Evolutionary conservation across 1,139 yeast genomes (phyloP).

Genomic region (Wickerhamiella infanticola): DNA sequence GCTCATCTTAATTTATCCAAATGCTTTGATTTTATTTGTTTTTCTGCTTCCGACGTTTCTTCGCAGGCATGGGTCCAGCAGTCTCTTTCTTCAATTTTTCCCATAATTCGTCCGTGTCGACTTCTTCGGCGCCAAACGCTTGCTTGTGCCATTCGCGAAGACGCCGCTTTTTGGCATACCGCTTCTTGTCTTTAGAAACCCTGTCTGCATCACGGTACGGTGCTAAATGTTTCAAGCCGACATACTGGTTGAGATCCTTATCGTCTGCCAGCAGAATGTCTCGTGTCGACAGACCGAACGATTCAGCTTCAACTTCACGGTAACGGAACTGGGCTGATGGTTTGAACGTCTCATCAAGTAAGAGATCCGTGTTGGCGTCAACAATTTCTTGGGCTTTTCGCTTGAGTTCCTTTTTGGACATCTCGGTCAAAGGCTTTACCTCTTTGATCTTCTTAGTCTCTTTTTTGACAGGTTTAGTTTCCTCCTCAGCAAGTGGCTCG

Average conservation of each 20-base stretch:
- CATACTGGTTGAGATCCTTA: conserved; percentile 60
- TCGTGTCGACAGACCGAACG: conserved; percentile 70
- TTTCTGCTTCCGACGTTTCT: conserved; percentile 2
- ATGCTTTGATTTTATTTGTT: not conserved
- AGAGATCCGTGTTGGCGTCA: conserved; percentile 32
- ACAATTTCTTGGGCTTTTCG: conserved; percentile 63
- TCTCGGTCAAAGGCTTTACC: conserved; percentile 29
- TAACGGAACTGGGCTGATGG: conserved; percentile 60
- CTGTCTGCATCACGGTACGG: conserved; percentile 73
- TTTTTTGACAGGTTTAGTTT: not conserved
- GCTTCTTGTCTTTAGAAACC: conserved; percentile 63
- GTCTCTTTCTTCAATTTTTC: conserved; percentile 12
- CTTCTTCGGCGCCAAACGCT: conserved; percentile 54
- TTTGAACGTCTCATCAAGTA: conserved; percentile 18
- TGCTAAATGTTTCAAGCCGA: conserved; percentile 85
- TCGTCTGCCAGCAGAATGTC: conserved; percentile 90
- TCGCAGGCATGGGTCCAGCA: not conserved
- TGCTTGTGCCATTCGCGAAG: conserved; percentile 82
- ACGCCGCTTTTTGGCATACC: conserved; percentile 68
- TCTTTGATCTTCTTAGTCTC: not conserved
- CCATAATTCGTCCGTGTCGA: conserved; percentile 30
- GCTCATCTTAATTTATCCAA: not conserved
- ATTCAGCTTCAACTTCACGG: conserved; percentile 89
- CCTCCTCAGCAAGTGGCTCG: not conserved
- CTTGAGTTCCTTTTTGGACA: conserved; percentile 41